Conservation (phyloP, 2,329 filamentous ascomycete species). For the Aspergillus amoenus region DNA sequence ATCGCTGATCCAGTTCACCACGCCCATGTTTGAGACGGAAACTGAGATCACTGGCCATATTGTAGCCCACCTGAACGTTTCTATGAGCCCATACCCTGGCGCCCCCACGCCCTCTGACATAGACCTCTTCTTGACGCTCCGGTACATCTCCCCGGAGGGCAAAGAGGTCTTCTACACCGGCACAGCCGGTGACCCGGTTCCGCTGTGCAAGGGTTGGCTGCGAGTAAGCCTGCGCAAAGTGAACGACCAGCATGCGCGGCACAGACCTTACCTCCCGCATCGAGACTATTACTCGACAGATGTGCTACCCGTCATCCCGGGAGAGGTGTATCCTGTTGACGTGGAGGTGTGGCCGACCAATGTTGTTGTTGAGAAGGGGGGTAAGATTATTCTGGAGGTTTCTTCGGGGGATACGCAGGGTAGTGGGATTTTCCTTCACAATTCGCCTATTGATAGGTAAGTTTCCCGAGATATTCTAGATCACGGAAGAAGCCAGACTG, state of each 20-base stretch:
- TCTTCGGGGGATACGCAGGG: constrained; percentile 53
- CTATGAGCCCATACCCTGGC: constrained; percentile 44
- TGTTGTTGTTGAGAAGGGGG: constrained; percentile 35
- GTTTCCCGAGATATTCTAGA: neutral
- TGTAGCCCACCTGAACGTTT: constrained; percentile 64
- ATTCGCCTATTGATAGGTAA: constrained; percentile 38
- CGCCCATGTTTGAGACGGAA: constrained; percentile 58
- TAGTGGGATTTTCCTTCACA: constrained; percentile 50
- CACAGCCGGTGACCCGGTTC: constrained; percentile 56
- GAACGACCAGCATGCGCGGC: constrained; percentile 44
- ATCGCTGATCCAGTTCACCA: constrained; percentile 59
- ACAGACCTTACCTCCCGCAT: constrained; percentile 49
- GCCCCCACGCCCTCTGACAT: constrained; percentile 49
- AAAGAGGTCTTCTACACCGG: constrained; percentile 58
- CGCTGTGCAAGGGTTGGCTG: constrained; percentile 56
- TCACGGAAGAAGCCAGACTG: neutral
- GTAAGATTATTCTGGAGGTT: constrained; percentile 30
- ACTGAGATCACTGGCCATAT: constrained; percentile 71
- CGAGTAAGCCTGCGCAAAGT: constrained; percentile 53
- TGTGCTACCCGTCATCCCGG: constrained; percentile 47
- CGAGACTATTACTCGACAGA: constrained; percentile 53
- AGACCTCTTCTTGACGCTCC: constrained; percentile 57
- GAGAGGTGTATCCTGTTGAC: constrained; percentile 53
- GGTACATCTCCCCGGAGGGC: constrained; percentile 49
- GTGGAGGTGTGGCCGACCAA: constrained; percentile 45